Percentiles rank a stretch among this genome's conserved stretches.
phyloP scores from a whole-genome alignment of 225 moss, liverwort and hornwort genomes.

The Marchantia paleacea region DNA sequence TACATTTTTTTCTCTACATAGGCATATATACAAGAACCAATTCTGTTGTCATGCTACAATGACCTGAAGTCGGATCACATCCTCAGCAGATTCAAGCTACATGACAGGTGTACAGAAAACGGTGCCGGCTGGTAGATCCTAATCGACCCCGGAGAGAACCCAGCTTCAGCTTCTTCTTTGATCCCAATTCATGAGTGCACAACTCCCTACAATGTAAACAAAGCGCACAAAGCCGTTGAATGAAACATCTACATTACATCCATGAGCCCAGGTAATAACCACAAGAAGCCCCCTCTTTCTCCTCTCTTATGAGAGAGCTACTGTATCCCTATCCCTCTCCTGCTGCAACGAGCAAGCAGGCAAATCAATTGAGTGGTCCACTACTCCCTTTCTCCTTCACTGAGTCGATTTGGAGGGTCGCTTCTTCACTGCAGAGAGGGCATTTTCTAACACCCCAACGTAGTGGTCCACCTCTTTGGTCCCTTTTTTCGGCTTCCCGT shows the following conservation, averaged over 20 bases:
- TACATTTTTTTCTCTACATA: constrained; percentile 6
- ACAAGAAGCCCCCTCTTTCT: background rate
- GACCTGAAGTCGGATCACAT: constrained; percentile 7
- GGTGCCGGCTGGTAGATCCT: constrained; percentile 1
- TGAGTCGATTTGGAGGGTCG: constrained; percentile 26
- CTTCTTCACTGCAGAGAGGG: constrained; percentile 36
- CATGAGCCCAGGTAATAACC: background rate
- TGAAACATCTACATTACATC: background rate
- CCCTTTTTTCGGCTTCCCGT: constrained; percentile 17
- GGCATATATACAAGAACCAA: background rate
- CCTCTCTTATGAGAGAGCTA: background rate
- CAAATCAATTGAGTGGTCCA: background rate
- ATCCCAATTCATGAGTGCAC: constrained; percentile 15
- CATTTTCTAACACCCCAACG: constrained; percentile 38
- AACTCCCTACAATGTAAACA: background rate
- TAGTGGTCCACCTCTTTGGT: constrained; percentile 47
- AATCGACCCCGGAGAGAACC: background rate
- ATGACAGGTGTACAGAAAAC: constrained; percentile 4
- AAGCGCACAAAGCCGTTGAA: background rate
- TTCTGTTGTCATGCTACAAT: background rate
- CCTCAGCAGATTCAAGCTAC: background rate
- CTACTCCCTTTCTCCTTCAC: constrained; percentile 15
- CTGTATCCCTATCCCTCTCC: background rate
- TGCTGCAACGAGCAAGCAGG: background rate
- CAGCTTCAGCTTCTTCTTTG: constrained; percentile 6